Evolutionary conservation across 495 filamentous ascomycete genomes (phyloP), one percentile per base, ranked within the genome.

Genomic region (Haplographium delicatum): DNA sequence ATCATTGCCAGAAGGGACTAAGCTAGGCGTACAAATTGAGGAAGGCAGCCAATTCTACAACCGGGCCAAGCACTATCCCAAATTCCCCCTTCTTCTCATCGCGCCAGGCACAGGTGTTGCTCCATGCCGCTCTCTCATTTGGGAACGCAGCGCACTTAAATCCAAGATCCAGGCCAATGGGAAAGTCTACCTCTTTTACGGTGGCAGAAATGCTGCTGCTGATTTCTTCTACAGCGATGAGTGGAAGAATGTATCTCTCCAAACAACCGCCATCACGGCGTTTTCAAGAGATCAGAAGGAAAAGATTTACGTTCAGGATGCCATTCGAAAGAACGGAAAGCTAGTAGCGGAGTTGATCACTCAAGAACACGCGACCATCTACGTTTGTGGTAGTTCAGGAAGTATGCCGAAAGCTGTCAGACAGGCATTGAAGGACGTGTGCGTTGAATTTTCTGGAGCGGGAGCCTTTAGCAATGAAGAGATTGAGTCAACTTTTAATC

Each of bases 31-130:
- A 6, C 69, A 72, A 5, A 59, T 91, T 27, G 15, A 45, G 4
- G 1, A 2, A 3, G 34, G 8, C 16, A 23, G 28, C 2, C 22
- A 23, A 10, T 55, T 59, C 38, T 30, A 37, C 41, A 13, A 47
- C 18, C 16, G 11, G 26, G 27, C 38, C 5, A n/a, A 27, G 16
- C 3, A 33, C 3, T 2, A 20, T 18, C 33, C 22, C 1, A 8
- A 31, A 5, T 23, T 5, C 7, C 86, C 93, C 1, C 71, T 88
- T 1, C 68, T 98, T 28, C 80, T 95, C 62, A 79, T 99, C 30
- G 91, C 84, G 2, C 85, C 93, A 0, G 93, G 93, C 9, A 99
- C 93, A 0, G 93, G 93, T 7, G 70, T 99, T 24, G 94, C 93
- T 1, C 93, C 93, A 0, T 83, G 96, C 62, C 79, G 91, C 0